Evolutionary conservation across 192 early-diverging fungal genomes (phyloP).

Genomic region (Coemansia biformis): DNA sequence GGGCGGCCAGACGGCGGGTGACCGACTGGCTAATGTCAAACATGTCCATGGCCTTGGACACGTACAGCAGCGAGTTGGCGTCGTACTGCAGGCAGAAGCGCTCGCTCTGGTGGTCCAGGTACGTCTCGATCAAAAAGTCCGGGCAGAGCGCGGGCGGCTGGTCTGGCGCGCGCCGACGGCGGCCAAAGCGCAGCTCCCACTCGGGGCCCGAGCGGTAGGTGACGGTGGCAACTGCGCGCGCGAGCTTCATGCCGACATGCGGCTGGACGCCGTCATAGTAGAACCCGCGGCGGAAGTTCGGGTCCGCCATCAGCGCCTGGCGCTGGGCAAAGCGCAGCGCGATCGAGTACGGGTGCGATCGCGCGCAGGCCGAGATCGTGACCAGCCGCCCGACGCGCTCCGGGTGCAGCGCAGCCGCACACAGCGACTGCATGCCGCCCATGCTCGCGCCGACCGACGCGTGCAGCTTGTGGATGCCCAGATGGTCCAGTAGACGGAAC

Average conservation of each 20-base stretch:
- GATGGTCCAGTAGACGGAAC: slow-evolving; percentile 70
- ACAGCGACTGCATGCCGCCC: slow-evolving; percentile 95
- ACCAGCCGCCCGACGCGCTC: slow-evolving; percentile 76
- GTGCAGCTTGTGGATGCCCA: slow-evolving; percentile 76
- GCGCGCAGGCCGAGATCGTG: slow-evolving; percentile 84
- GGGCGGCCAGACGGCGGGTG: slow-evolving; percentile 31
- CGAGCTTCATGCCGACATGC: slow-evolving; percentile 93
- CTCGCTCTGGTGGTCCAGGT: slow-evolving; percentile 95
- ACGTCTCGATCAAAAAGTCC: slow-evolving; percentile 94
- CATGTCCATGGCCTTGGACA: slow-evolving; percentile 98
- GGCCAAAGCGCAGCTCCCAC: slow-evolving; percentile 94
- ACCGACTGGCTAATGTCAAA: slow-evolving; percentile 82
- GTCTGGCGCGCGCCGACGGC: slow-evolving; percentile 69
- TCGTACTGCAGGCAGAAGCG: slow-evolving; percentile 90
- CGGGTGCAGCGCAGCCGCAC: slow-evolving; percentile 74
- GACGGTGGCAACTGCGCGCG: slow-evolving; percentile 88
- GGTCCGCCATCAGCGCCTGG: slow-evolving; percentile 86
- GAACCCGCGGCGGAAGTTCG: slow-evolving; percentile 90
- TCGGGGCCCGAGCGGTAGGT: slow-evolving; percentile 95
- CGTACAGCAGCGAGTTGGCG: slow-evolving; percentile 86
- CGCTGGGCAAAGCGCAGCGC: slow-evolving; percentile 88
- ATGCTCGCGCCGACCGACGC: slow-evolving; percentile 90
- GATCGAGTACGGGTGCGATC: slow-evolving; percentile 95
- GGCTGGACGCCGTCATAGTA: slow-evolving; percentile 87
- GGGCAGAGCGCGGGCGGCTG: slow-evolving; percentile 77